Evolutionary conservation across 257 asterid genomes (phyloP).

Genomic region (Petrea volubilis): DNA sequence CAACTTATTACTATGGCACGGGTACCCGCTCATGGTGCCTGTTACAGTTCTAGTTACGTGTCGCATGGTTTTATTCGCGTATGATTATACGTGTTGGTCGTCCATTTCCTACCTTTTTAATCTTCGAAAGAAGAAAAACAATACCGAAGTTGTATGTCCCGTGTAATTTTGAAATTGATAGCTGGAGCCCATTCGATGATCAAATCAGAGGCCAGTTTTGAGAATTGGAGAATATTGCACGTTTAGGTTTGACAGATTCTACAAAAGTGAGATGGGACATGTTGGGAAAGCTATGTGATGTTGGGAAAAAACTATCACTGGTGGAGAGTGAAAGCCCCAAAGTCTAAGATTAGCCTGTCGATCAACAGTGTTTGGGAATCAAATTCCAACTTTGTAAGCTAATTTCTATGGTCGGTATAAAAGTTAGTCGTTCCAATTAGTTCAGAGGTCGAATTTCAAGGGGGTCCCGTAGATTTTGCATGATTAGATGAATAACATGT

Average conservation of each 20-base stretch:
- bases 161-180: background rate
- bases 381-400: background rate
- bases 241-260: conserved; percentile 3
- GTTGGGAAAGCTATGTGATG: background rate
- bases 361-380: conserved; percentile 8
- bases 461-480: background rate
- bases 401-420: background rate
- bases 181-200: background rate
- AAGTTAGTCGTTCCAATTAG: background rate
- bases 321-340: conserved; percentile 21
- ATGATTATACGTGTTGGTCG: no score
- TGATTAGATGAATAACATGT: background rate
- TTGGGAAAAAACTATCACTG: conserved; percentile 11
- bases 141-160: background rate
- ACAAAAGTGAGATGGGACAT: background rate
- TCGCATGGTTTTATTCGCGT: background rate
- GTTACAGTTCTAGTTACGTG: background rate
- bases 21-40: background rate
- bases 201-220: background rate
- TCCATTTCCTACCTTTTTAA: no score
- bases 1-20: background rate
- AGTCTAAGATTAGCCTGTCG: background rate
- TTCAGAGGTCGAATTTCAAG: background rate
- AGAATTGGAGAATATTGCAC: background rate
- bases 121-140: no score